Conservation (phyloP, 1,139 yeast species). For the Debaryomyces robertsiae region DNA sequence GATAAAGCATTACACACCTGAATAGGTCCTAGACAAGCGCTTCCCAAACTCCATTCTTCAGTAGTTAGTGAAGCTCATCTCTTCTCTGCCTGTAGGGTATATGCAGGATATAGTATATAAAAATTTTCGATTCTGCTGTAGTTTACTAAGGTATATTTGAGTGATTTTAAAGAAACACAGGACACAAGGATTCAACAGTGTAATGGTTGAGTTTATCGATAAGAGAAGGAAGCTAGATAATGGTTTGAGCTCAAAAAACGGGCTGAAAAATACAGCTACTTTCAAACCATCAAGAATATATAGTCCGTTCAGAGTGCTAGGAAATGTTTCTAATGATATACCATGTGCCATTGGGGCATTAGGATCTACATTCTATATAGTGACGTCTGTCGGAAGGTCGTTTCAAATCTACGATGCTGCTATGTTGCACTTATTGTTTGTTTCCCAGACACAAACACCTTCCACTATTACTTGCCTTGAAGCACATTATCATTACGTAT, state of each 20-base stretch:
- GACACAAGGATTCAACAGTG: background rate
- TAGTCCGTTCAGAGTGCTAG: constrained; percentile 53
- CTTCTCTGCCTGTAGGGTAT: constrained; percentile 21
- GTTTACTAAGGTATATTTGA: background rate
- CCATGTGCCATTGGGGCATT: constrained; percentile 90
- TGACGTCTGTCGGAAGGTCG: constrained; percentile 85
- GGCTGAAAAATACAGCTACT: constrained; percentile 1
- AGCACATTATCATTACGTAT: constrained; percentile 84
- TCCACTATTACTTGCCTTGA: constrained; percentile 68
- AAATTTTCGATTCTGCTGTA: constrained; percentile 9
- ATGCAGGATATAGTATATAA: constrained; percentile 12
- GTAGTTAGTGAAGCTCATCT: constrained; percentile 17
- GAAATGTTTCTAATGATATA: constrained; percentile 72
- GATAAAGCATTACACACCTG: no score
- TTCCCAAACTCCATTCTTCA: no score
- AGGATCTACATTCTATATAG: constrained; percentile 85
- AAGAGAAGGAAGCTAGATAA: constrained; percentile 33
- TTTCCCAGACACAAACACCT: constrained; percentile 77
- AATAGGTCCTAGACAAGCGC: no score
- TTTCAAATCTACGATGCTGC: constrained; percentile 95
- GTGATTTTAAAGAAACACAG: background rate
- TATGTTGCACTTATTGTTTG: constrained; percentile 81
- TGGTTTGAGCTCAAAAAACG: constrained; percentile 1
- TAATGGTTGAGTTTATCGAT: constrained; percentile 35
- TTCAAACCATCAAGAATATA: constrained; percentile 36